Evolutionary conservation across 2,329 filamentous ascomycete species (phyloP).

Genomic region (Arthrobotrys megalospora): DNA sequence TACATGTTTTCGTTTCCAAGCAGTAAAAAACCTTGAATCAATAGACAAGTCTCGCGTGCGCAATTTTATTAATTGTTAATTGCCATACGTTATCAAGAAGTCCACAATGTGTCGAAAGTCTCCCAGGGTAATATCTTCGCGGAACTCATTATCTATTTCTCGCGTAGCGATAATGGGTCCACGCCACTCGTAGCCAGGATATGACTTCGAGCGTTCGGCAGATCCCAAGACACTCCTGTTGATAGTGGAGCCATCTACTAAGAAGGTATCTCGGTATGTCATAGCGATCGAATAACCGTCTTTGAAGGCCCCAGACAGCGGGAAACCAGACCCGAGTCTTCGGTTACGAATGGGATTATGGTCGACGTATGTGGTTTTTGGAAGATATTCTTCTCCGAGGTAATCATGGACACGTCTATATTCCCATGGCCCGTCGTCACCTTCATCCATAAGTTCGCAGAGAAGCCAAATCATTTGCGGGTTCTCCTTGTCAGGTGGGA

Average conservation of each 20-base stretch:
- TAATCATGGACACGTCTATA: background rate
- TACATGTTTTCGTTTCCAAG: too few species aligned
- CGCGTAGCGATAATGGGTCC: background rate
- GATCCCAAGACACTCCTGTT: background rate
- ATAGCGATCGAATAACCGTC: background rate
- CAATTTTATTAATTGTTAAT: background rate
- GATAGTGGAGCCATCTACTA: background rate
- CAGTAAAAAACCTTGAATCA: too few species aligned
- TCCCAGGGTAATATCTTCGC: background rate
- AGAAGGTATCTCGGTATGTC: background rate
- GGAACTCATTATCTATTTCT: background rate
- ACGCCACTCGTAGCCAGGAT: background rate
- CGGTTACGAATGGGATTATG: background rate
- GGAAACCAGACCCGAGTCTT: background rate
- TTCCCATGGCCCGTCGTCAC: too few species aligned
- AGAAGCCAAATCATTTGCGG: constrained; percentile 5
- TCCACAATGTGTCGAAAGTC: constrained; percentile 24
- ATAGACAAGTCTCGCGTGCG: too few species aligned
- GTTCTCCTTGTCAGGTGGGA: constrained; percentile 8
- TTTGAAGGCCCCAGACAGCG: background rate
- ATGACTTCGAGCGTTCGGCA: background rate
- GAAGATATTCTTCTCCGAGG: background rate
- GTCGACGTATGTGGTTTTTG: background rate
- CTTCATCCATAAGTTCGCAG: background rate
- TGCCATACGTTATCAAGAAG: background rate